These are phyloP conservation scores for Populus deltoides DNA, from an alignment of 345 rosid species.

Conservation along the genomic window DNA sequence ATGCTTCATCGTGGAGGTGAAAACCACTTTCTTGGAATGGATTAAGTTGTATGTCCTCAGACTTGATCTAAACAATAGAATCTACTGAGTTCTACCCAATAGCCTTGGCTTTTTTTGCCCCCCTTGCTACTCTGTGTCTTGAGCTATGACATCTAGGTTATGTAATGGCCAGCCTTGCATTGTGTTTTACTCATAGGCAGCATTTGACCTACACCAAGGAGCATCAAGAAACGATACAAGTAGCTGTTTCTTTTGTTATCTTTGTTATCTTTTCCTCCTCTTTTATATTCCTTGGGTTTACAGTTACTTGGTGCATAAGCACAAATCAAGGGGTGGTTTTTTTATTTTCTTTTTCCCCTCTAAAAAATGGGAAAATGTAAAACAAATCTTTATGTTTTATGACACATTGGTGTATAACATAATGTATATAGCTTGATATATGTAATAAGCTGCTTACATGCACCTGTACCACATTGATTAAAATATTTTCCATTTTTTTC, in stretches of 20 bases:
- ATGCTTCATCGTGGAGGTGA: not conserved
- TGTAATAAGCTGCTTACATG: not conserved
- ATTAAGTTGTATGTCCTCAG: not conserved
- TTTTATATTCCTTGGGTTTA: not conserved
- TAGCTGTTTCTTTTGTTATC: not conserved
- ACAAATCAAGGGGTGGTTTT: not conserved
- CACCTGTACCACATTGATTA: not conserved
- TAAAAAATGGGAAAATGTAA: not conserved
- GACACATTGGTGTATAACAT: not conserved
- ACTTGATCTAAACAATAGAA: not conserved
- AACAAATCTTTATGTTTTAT: not conserved
- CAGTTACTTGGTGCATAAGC: not conserved
- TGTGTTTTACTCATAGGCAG: not conserved
- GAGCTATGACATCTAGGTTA: not conserved
- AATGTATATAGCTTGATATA: not conserved
- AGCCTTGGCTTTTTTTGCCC: not conserved
- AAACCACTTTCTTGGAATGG: not conserved
- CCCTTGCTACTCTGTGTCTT: not conserved
- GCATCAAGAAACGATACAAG: not conserved
- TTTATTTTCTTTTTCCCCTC: not conserved
- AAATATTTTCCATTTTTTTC: not conserved
- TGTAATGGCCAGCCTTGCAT: not conserved
- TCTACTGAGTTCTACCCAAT: not conserved
- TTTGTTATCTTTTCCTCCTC: not conserved
- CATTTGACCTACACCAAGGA: not conserved